Conservation (phyloP, 495 filamentous ascomycete species). For the Aspergillus conjunctus region DNA sequence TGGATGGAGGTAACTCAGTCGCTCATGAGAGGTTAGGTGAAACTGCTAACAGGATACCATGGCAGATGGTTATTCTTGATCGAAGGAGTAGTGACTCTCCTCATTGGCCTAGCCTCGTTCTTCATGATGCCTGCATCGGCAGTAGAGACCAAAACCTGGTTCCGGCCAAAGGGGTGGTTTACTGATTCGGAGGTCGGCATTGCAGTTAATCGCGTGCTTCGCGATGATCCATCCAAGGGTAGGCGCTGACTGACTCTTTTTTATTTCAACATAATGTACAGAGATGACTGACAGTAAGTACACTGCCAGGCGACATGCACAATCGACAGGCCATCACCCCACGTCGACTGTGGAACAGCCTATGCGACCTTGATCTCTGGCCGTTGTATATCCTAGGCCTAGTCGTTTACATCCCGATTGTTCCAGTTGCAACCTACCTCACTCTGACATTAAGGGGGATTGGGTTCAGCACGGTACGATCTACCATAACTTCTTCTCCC, state of each 20-base stretch:
- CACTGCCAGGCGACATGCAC: slow-evolving; percentile 51
- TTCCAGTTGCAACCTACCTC: slow-evolving; percentile 57
- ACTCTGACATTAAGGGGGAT: slow-evolving; percentile 60
- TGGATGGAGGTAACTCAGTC: slow-evolving; percentile 74
- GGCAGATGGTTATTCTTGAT: slow-evolving; percentile 52
- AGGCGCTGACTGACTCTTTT: not conserved
- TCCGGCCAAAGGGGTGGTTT: slow-evolving; percentile 76
- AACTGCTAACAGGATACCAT: slow-evolving; percentile 39
- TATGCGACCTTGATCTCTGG: slow-evolving; percentile 73
- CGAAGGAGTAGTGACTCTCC: slow-evolving; percentile 58
- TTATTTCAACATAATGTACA: slow-evolving; percentile 40
- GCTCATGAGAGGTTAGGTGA: not conserved
- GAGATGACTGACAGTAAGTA: slow-evolving; percentile 68
- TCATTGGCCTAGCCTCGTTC: slow-evolving; percentile 64
- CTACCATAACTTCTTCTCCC: not conserved
- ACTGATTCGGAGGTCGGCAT: slow-evolving; percentile 59
- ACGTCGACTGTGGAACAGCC: slow-evolving; percentile 54
- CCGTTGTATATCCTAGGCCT: slow-evolving; percentile 68
- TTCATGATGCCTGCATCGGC: slow-evolving; percentile 72
- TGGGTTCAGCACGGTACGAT: slow-evolving; percentile 55
- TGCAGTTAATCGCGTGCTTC: slow-evolving; percentile 61
- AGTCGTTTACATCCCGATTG: slow-evolving; percentile 56
- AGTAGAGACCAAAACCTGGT: slow-evolving; percentile 65
- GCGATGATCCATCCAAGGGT: slow-evolving; percentile 66
- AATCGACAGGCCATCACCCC: slow-evolving; percentile 61